These are phyloP conservation scores for Rhizopogon vesiculosus DNA, from an alignment of 768 basidiomycete genomes.

Conservation along the genomic window DNA sequence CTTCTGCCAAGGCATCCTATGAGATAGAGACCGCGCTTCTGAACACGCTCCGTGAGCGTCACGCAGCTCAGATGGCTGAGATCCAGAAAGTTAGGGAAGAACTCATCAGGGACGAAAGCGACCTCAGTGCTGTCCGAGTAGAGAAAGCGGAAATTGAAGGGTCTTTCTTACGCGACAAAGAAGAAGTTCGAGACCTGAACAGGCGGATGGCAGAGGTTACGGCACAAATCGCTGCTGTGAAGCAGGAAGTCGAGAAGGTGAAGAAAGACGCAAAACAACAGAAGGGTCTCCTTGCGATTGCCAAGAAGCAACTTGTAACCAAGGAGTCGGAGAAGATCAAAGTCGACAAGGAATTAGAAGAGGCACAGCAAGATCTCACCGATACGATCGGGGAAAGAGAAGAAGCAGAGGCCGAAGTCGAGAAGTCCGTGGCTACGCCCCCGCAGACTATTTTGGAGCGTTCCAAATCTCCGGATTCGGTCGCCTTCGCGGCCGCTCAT, in stretches of 20 bases:
- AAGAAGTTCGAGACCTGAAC: constrained; percentile 85
- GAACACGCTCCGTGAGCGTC: constrained; percentile 63
- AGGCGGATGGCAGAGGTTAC: constrained; percentile 78
- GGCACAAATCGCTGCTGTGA: constrained; percentile 65
- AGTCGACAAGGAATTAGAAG: constrained; percentile 67
- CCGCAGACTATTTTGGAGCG: constrained; percentile 18
- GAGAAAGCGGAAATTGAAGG: constrained; percentile 94
- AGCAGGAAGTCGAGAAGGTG: constrained; percentile 75
- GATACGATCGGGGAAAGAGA: constrained; percentile 51
- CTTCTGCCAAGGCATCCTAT: constrained; percentile 77
- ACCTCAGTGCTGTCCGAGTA: constrained; percentile 80
- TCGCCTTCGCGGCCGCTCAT: constrained; percentile 62
- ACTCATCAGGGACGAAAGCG: constrained; percentile 86
- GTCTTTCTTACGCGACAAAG: constrained; percentile 83
- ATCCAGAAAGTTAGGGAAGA: constrained; percentile 72
- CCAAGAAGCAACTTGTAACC: constrained; percentile 85
- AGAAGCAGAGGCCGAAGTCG: constrained; percentile 48
- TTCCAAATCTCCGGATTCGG: constrained; percentile 40
- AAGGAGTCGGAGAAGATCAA: constrained; percentile 76
- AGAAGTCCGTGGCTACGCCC: constrained; percentile 17
- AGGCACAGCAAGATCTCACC: constrained; percentile 52
- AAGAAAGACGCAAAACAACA: constrained; percentile 96
- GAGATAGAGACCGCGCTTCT: constrained; percentile 79
- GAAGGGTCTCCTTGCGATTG: constrained; percentile 91
- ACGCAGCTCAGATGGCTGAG: constrained; percentile 58